These are phyloP conservation scores for Boletus subparvulus DNA, from an alignment of 768 basidiomycete genomes.

Conservation along the genomic window DNA sequence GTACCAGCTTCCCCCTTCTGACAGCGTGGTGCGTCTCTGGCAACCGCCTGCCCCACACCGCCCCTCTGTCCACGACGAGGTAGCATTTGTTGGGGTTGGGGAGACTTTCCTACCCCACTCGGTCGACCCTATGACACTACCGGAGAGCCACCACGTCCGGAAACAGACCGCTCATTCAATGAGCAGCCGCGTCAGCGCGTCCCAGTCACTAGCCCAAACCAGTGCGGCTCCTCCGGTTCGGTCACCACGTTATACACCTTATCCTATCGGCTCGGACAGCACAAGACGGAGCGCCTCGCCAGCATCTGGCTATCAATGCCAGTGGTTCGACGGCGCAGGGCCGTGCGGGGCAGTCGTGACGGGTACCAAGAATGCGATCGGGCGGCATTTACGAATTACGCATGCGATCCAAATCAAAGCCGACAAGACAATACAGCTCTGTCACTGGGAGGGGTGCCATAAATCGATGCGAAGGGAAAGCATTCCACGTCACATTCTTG, in stretches of 20 bases:
- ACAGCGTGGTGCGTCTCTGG: not conserved
- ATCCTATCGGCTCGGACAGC: not conserved
- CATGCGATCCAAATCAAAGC: constrained; percentile 11
- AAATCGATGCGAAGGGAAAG: constrained; percentile 27
- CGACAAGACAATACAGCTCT: constrained; percentile 9
- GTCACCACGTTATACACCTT: constrained; percentile 5
- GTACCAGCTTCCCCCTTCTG: not conserved
- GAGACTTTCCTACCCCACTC: not conserved
- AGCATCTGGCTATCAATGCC: not conserved
- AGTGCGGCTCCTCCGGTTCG: not conserved
- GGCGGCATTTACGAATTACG: constrained; percentile 3
- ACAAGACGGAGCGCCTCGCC: not conserved
- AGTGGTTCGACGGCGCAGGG: constrained; percentile 1
- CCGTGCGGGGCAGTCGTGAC: constrained; percentile 1
- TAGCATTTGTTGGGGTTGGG: not conserved
- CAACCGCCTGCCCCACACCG: not conserved
- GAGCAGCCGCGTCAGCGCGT: not conserved
- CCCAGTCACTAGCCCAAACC: not conserved
- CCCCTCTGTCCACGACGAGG: not conserved
- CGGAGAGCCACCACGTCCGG: not conserved
- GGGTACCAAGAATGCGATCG: constrained; percentile 12
- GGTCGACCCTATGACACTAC: not conserved
- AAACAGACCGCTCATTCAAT: not conserved
- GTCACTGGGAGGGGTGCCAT: constrained; percentile 19
- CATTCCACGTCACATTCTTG: constrained; percentile 24